Evolutionary conservation across 2,329 filamentous ascomycete species (phyloP), one percentile per base, ranked within the genome.

Genomic region (Botrytis paeoniae): DNA sequence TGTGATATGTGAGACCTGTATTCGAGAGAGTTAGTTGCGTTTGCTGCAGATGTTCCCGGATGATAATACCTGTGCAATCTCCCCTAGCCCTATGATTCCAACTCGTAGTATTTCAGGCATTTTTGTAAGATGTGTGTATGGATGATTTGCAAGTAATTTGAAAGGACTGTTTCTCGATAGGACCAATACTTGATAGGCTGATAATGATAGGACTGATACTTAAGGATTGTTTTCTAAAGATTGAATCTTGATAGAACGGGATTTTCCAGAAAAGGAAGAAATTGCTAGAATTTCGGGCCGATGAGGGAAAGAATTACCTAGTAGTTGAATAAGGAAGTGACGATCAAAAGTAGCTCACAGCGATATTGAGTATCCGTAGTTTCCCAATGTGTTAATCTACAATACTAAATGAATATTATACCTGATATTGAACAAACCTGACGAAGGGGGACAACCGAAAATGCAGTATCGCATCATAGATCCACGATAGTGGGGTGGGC

Each of bases 1-100:
- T 4, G 86, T 85, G n/a, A 88, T 82, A 76, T 88, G 86, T 61
- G 84, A 83, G 51, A 87, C 85, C 63, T 72, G 39, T 32, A 25
- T 65, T 45, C 1, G 18, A 57, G 57, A 10, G 45, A 35, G 32
- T 69, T 9, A 69, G 70, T 60, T 39, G 43, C n/a, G 20, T 71
- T 29, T 25, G 39, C n/a, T 32, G 39, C 22, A 10, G 39, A 60
- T 41, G 4, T 72, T 20, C 25, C 35, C 25, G 32, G n/a, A 14
- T 29, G 41, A 1, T 3, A 0, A 9, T 69, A 72, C 70, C 79
- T 89, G 84, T 43, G 83, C 81, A 59, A 87, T 81, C 76, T 87
- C 83, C 37, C 86, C 86, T 65, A 84, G 84, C 9, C 86, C 85
- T 5, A 78, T 61, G 32, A 78, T 68, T 12, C 76, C 76, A 32